Evolutionary conservation across 208 protist species (phyloP), one percentile per base, ranked within the genome.

Genomic region (Wallacemonas sp.): DNA sequence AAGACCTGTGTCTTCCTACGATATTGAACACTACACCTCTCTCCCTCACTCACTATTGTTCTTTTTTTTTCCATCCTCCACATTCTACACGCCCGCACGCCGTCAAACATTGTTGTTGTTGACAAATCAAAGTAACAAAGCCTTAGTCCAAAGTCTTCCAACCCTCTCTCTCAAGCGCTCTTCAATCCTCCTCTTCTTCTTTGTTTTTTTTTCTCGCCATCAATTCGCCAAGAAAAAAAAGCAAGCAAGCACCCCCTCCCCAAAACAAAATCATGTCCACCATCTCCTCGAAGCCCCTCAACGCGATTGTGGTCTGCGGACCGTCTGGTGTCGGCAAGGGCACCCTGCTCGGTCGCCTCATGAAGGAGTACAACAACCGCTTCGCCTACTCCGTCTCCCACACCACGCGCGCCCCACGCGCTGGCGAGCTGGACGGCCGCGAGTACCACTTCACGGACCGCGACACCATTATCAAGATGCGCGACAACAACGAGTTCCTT

Each of bases 351-450:
- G 67, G 80, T 34, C 76, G 81, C 14, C 85, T 98, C 26, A 79
- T 96, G 56, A 65, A 34, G 30, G 81, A 91, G 36, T 94, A 80
- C 58, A 70, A 81, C 8, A 71, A 77, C 27, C 68, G 48, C 38
- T 96, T 98, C 63, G 93, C 85, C 56, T 97, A 97, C 69, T 96
- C 85, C 39, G 87, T 98, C 46, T 97, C 91, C 23, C 92, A 97
- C 85, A 98, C 96, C 21, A 98, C 93, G 16, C 85, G 96, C 8
- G 61, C 75, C 12, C 93, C 94, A 16, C 85, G 94, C 26, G 39
- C 70, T 9, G 91, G 92, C 23, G 96, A 98, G 66, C 41, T 68
- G 38, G 66, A 98, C 75, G 96, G 96, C 30, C 72, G 83, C 6
- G 81, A 98, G 71, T 98, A 98, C 78, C 78, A 96, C 78, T 98